Percentiles rank a stretch among this genome's conserved stretches.
Conservation (phyloP, 2,329 filamentous ascomycete genomes). For the Talaromyces sp. region DNA sequence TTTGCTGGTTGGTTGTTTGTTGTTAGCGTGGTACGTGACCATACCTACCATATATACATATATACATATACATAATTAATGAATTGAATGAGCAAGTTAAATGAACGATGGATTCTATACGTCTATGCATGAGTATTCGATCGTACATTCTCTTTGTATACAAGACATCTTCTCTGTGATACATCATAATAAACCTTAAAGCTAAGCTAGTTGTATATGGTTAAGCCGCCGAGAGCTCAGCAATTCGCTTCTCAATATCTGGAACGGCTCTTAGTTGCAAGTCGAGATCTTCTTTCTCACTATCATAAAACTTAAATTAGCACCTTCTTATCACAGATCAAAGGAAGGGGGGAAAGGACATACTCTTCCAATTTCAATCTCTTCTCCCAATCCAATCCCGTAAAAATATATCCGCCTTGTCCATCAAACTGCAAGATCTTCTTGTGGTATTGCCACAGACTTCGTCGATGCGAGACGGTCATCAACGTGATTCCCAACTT, state of each 20-base stretch:
- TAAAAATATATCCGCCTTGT: slow-evolving; percentile 87
- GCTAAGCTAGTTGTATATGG: neutral
- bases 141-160: slow-evolving; percentile 1
- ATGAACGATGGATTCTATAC: slow-evolving; percentile 1
- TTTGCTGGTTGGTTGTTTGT: neutral
- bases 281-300: slow-evolving; percentile 90
- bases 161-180: neutral
- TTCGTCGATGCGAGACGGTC: slow-evolving; percentile 89
- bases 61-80: neutral
- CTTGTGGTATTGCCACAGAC: slow-evolving; percentile 94
- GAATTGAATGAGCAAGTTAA: neutral
- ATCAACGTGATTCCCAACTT: slow-evolving; percentile 87
- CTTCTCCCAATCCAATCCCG: slow-evolving; percentile 80
- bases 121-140: neutral
- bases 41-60: neutral
- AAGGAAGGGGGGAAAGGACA: slow-evolving; percentile 24
- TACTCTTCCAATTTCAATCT: slow-evolving; percentile 81
- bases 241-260: slow-evolving; percentile 80
- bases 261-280: slow-evolving; percentile 79
- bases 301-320: slow-evolving; percentile 26
- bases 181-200: neutral
- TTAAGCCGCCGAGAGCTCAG: slow-evolving; percentile 62
- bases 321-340: neutral
- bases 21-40: neutral
- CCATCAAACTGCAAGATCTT: slow-evolving; percentile 96